These are phyloP conservation scores for Phlebopus sp. DNA, from an alignment of 1,284 basidiomycete species.

Conservation along the genomic window DNA sequence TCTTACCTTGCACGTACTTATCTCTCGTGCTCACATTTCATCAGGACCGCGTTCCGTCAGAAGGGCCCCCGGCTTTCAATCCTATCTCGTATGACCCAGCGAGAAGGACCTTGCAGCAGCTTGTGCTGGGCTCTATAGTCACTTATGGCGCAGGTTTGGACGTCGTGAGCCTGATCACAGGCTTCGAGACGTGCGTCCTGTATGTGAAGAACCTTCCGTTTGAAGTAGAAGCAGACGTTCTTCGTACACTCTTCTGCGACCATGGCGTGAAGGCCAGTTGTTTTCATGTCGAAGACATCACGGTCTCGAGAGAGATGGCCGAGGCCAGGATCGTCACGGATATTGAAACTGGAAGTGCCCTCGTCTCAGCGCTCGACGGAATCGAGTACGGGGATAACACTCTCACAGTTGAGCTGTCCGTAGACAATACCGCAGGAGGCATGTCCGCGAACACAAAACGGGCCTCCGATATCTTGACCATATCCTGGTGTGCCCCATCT, in stretches of 20 bases:
- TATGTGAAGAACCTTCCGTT: constrained; percentile 43
- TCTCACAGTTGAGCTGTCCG: constrained; percentile 38
- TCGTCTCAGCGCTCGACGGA: constrained; percentile 41
- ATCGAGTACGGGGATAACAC: constrained; percentile 41
- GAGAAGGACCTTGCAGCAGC: too few species aligned
- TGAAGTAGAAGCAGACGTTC: constrained; percentile 34
- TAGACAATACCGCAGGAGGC: constrained; percentile 40
- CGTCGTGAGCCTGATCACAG: constrained; percentile 39
- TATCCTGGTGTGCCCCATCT: constrained; percentile 45
- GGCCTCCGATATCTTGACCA: constrained; percentile 36
- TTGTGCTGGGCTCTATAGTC: too few species aligned
- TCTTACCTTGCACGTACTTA: too few species aligned
- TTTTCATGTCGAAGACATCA: constrained; percentile 33
- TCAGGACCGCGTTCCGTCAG: too few species aligned
- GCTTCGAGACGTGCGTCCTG: constrained; percentile 49
- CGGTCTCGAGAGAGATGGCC: constrained; percentile 17
- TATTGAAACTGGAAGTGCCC: constrained; percentile 34
- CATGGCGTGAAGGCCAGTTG: constrained; percentile 35
- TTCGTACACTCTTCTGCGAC: too few species aligned
- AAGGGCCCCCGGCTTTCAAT: too few species aligned
- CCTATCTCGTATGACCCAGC: too few species aligned
- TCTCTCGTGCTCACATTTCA: too few species aligned
- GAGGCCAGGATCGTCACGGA: constrained; percentile 42
- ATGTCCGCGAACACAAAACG: constrained; percentile 30
- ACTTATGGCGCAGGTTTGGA: constrained; percentile 37